A percentile compares a stretch with the other conserved stretches of the same genome.
These are phyloP conservation scores for Penicillium sp. DNA, from an alignment of 2,329 filamentous ascomycete species.

Conservation along the genomic window DNA sequence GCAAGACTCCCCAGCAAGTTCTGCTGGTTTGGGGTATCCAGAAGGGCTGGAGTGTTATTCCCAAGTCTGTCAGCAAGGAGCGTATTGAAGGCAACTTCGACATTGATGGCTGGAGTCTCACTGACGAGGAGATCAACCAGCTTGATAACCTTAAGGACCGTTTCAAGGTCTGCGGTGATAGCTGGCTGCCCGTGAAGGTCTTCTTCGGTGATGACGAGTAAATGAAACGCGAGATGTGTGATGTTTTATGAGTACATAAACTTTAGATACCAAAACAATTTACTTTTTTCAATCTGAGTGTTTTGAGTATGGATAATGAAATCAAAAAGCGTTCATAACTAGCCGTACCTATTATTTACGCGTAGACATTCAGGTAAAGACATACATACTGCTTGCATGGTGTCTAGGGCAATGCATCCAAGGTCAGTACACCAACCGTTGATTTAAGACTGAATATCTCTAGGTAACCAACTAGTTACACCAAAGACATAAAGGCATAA, in stretches of 20 bases:
- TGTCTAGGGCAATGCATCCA: no score
- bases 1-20: slow-evolving; percentile 52
- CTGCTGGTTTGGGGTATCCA: slow-evolving; percentile 69
- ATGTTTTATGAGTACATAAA: slow-evolving; percentile 22
- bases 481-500: no score
- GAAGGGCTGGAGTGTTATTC: slow-evolving; percentile 77
- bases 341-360: no score
- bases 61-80: slow-evolving; percentile 70
- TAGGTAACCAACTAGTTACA: no score
- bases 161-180: slow-evolving; percentile 76
- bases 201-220: slow-evolving; percentile 82
- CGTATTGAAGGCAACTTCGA: slow-evolving; percentile 74
- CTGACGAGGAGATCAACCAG: slow-evolving; percentile 64
- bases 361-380: no score
- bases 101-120: slow-evolving; percentile 68
- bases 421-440: no score
- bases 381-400: no score
- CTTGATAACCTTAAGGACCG: slow-evolving; percentile 65
- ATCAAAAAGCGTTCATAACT: no score
- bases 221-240: slow-evolving; percentile 11
- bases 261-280: slow-evolving; percentile 22
- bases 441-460: no score
- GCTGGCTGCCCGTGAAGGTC: slow-evolving; percentile 66
- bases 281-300: background rate
- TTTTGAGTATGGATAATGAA: background rate